Base-by-base conservation (phyloP, 2,329 filamentous ascomycete species). In the Fusarium stilboides region DNA sequence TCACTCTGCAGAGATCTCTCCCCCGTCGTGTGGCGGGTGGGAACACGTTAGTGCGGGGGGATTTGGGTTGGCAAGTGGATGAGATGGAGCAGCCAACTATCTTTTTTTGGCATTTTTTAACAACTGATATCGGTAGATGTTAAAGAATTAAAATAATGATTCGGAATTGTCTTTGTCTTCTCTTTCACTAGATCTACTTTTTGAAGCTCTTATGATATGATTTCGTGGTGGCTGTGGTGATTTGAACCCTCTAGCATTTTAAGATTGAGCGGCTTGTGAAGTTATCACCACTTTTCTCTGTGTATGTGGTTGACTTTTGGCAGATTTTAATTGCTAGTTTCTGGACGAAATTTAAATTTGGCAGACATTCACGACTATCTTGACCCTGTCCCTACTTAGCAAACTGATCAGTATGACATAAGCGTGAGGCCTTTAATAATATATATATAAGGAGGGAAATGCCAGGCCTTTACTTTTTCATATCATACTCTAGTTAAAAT, bases 1-100 rank as follows among this genome's bases (percentile, higher is more conserved):
- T 91, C 87, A 91, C 89, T 89, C 87, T 89, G 88, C 89, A 91
- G 87, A 90, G 88, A 79, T 79, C 83, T 89, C 85, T 88, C 87
- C 88, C 87, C 88, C 89, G 87, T 89, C 85, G 85, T 84, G 84
- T 91, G 88, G 89, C 89, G 88, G 82, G 83, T 81, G 88, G 89
- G 89, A 91, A 86, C 80, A 90, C 89, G 87, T 85, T 84, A 83
- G 84, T 81, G 83, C 66, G 66, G 65, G 78, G 83, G 86, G 86
- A 87, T 81, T 86, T 89, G 88, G 85, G 83, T 81, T 83, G 80
- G 80, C 75, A 62, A 69, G 59, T 77, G 78, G 77, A 79, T 79
- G 83, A 84, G 86, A 87, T 87, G 83, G 87, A 83, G 81, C 82
- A 77, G 82, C 80, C 85, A 73, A 88, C 85, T 80, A 79, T 80